phyloP scores from a whole-genome alignment of 768 basidiomycete genomes.

The Rhodotorula toruloides region DNA sequence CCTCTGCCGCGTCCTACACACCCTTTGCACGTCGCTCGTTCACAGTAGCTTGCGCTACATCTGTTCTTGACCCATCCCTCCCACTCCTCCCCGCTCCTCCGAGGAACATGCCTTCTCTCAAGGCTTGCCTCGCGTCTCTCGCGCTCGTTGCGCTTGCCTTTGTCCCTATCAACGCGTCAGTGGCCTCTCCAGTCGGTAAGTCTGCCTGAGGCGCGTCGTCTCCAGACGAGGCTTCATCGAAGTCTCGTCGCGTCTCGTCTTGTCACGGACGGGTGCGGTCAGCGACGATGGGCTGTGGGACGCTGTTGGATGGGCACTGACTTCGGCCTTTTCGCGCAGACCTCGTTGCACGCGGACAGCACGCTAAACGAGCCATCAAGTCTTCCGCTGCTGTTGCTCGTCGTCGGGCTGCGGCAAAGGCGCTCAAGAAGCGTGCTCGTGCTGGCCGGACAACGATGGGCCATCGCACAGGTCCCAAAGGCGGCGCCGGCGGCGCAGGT shows the following conservation, averaged over 20 bases:
- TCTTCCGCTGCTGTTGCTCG: constrained; percentile 26
- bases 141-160: constrained; percentile 29
- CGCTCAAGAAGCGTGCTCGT: constrained; percentile 21
- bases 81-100: too few relatives aligned
- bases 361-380: not conserved
- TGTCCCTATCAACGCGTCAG: constrained; percentile 21
- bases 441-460: too few relatives aligned
- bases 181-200: not conserved
- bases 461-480: too few relatives aligned
- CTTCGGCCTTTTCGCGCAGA: not conserved
- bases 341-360: not conserved
- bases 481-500: too few relatives aligned
- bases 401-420: constrained; percentile 18
- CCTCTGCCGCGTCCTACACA: too few relatives aligned
- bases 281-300: too few relatives aligned
- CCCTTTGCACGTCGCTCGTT: too few relatives aligned
- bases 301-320: too few relatives aligned
- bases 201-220: not conserved
- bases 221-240: not conserved
- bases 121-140: constrained; percentile 30
- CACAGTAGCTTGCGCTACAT: too few relatives aligned
- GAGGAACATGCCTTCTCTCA: constrained; percentile 29
- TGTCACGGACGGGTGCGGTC: too few relatives aligned
- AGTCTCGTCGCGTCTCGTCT: too few relatives aligned
- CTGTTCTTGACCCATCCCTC: too few relatives aligned